phyloP scores from a whole-genome alignment of 371 early-diverging fungal species.

The Funneliformis caledonium region DNA sequence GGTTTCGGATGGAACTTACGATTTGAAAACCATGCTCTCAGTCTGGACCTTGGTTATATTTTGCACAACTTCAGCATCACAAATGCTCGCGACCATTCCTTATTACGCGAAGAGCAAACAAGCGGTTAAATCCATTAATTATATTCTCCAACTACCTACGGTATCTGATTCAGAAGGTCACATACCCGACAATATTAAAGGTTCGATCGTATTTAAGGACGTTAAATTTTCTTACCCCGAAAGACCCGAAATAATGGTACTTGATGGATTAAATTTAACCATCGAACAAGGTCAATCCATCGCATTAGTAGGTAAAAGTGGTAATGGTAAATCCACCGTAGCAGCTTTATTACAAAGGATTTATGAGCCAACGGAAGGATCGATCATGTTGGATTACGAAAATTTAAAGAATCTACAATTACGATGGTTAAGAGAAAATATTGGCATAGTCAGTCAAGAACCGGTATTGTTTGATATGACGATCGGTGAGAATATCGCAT shows the following conservation, averaged over 20 bases:
- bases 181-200: conserved; percentile 61
- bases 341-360: conserved; percentile 71
- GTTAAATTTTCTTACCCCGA: conserved; percentile 76
- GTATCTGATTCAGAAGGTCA: not conserved
- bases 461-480: conserved; percentile 83
- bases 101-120: conserved; percentile 34
- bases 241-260: conserved; percentile 63
- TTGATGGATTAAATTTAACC: conserved; percentile 63
- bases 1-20: conserved; percentile 51
- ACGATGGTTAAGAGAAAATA: conserved; percentile 60
- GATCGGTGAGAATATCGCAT: conserved; percentile 80
- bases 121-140: conserved; percentile 9
- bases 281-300: conserved; percentile 68
- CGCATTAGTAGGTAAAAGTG: conserved; percentile 84
- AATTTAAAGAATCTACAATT: conserved; percentile 59
- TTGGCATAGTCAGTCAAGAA: conserved; percentile 82
- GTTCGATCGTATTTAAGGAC: conserved; percentile 66
- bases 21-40: conserved; percentile 56
- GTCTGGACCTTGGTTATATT: conserved; percentile 74
- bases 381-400: conserved; percentile 63
- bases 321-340: conserved; percentile 78
- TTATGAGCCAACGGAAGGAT: conserved; percentile 71
- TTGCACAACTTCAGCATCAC: conserved; percentile 48
- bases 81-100: conserved; percentile 42
- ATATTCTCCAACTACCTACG: conserved; percentile 6